phyloP scores from a whole-genome alignment of 2,329 filamentous ascomycete species.

The Xylariaceae sp. region DNA sequence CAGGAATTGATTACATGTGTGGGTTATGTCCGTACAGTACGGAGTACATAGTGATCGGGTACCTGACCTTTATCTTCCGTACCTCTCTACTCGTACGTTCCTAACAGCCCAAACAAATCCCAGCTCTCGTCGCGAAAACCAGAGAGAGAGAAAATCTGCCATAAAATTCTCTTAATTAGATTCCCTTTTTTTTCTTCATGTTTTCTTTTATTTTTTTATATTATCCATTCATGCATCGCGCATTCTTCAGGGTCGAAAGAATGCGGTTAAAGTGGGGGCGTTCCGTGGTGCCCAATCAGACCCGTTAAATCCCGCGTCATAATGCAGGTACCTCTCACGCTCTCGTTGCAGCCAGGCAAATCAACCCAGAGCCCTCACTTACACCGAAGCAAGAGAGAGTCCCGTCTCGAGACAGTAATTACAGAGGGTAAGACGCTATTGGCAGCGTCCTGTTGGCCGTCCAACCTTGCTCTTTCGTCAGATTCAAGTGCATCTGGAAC shows the following conservation, averaged over 20 bases:
- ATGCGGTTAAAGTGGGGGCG: constrained; percentile 7
- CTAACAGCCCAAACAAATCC: no score
- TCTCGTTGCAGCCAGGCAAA: neutral
- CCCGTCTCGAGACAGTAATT: neutral
- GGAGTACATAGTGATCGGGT: no score
- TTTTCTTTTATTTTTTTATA: constrained; percentile 1
- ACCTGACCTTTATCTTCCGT: no score
- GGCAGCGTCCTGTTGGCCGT: neutral
- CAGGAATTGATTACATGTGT: neutral
- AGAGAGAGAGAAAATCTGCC: neutral
- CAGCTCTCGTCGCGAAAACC: no score
- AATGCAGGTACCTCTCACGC: constrained; percentile 18
- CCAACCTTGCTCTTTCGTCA: neutral
- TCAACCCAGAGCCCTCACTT: constrained; percentile 3
- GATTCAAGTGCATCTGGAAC: neutral
- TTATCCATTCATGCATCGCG: constrained; percentile 12
- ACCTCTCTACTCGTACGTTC: no score
- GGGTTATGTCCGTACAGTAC: no score
- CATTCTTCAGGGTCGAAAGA: constrained; percentile 1
- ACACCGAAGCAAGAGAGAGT: constrained; percentile 4
- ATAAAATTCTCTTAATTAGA: neutral
- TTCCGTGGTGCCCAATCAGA: constrained; percentile 7
- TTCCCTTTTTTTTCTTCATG: neutral
- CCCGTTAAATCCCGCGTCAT: neutral
- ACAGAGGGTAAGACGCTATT: neutral